Evolutionary conservation across 495 filamentous ascomycete species (phyloP).

Genomic region (Friedmanniomyces simplex): DNA sequence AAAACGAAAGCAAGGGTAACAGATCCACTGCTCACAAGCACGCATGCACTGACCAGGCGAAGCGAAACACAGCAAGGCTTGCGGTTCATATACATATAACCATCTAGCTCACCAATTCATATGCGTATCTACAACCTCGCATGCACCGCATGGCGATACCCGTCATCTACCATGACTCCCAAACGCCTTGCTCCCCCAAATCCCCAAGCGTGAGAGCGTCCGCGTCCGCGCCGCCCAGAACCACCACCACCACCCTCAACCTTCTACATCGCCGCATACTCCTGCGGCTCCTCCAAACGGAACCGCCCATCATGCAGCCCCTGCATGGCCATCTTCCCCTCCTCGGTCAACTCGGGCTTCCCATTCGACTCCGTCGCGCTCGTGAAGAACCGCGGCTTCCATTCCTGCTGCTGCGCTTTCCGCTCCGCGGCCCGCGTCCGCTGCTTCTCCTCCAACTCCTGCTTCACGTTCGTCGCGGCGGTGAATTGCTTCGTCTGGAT

Average conservation of each 20-base stretch:
- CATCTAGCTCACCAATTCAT: too few relatives aligned
- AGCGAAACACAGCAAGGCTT: too few relatives aligned
- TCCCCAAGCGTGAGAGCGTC: too few relatives aligned
- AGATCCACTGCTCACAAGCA: too few relatives aligned
- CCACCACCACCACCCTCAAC: not conserved
- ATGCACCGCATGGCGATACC: too few relatives aligned
- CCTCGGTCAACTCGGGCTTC: constrained; percentile 67
- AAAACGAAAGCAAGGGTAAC: too few relatives aligned
- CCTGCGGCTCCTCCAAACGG: constrained; percentile 8
- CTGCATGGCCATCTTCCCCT: constrained; percentile 59
- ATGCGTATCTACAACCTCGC: too few relatives aligned
- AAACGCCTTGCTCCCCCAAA: too few relatives aligned
- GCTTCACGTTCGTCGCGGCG: constrained; percentile 75
- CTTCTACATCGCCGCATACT: constrained; percentile 20
- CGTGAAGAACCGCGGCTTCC: constrained; percentile 86
- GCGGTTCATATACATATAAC: too few relatives aligned
- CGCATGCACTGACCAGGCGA: too few relatives aligned
- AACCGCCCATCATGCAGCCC: constrained; percentile 42
- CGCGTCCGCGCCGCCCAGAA: too few relatives aligned
- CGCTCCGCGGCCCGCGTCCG: constrained; percentile 72
- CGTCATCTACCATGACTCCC: too few relatives aligned
- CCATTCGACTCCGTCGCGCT: constrained; percentile 61
- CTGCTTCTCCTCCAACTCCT: constrained; percentile 85
- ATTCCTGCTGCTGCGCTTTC: constrained; percentile 52
- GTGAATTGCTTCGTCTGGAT: constrained; percentile 74